A percentile compares a stretch with the other conserved stretches of the same genome.
phyloP scores from a whole-genome alignment of 257 asterid species.

The Rauvolfia tetraphylla region DNA sequence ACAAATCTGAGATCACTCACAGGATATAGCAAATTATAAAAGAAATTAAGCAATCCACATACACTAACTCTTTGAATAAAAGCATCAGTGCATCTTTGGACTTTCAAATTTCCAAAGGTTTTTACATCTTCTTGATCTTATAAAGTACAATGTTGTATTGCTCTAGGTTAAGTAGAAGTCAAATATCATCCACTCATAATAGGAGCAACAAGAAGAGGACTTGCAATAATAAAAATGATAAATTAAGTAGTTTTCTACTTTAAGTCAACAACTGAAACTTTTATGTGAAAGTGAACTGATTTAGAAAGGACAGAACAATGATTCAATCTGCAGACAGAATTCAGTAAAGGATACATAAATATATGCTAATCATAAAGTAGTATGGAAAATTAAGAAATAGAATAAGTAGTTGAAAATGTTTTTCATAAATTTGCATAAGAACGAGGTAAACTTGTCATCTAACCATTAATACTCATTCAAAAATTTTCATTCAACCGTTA shows the following conservation, averaged over 20 bases:
- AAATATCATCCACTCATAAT: neutral
- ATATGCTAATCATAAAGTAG: neutral
- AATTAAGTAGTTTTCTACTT: neutral
- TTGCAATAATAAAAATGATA: neutral
- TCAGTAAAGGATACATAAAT: neutral
- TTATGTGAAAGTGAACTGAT: neutral
- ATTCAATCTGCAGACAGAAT: neutral
- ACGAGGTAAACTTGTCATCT: slow-evolving; percentile 1
- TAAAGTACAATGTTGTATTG: neutral
- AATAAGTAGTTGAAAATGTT: neutral
- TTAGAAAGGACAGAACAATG: neutral
- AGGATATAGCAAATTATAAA: neutral
- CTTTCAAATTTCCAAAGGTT: neutral
- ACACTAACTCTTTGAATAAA: neutral
- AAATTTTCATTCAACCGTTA: neutral
- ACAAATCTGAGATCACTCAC: slow-evolving; percentile 10
- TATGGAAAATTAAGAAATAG: neutral
- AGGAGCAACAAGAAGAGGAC: neutral
- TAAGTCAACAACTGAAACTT: neutral
- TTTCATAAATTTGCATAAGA: neutral
- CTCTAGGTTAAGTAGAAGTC: neutral
- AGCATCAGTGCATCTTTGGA: neutral
- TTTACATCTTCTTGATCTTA: slow-evolving; percentile 1
- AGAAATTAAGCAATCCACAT: neutral
- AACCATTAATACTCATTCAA: neutral